Conservation (phyloP, 345 rosid genomes). For the Linum trigynum region DNA sequence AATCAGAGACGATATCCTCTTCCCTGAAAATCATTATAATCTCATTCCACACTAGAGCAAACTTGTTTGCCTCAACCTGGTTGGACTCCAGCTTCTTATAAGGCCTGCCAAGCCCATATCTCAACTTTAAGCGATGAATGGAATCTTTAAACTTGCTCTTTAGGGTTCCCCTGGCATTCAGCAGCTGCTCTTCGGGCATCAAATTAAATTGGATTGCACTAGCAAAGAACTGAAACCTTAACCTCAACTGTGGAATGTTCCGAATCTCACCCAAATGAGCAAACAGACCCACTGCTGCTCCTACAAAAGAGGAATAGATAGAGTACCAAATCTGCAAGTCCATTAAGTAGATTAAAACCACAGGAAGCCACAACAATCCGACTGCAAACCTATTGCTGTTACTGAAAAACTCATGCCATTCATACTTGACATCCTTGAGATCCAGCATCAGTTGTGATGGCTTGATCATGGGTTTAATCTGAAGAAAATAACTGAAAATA, state of each 20-base stretch:
- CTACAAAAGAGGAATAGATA: constrained; percentile 57
- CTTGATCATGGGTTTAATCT: constrained; percentile 60
- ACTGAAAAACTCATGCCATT: constrained; percentile 75
- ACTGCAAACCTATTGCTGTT: constrained; percentile 49
- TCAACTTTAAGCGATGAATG: constrained; percentile 56
- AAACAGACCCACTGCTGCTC: constrained; percentile 57
- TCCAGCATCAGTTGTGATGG: constrained; percentile 58
- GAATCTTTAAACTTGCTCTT: constrained; percentile 75
- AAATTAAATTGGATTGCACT: constrained; percentile 90
- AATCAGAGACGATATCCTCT: constrained; percentile 73
- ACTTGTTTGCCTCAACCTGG: constrained; percentile 76
- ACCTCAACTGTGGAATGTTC: constrained; percentile 71
- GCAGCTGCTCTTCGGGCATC: constrained; percentile 55
- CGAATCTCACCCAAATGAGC: constrained; percentile 90
- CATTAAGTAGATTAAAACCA: constrained; percentile 62
- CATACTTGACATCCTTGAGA: constrained; percentile 15
- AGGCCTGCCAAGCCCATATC: constrained; percentile 81
- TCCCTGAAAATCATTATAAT: constrained; percentile 63
- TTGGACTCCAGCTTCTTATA: constrained; percentile 71
- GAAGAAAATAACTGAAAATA: constrained; percentile 69
- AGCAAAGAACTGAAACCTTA: constrained; percentile 87
- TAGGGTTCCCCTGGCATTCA: constrained; percentile 42
- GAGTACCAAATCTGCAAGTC: constrained; percentile 92
- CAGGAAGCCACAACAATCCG: constrained; percentile 65
- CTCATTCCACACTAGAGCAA: constrained; percentile 92